Evolutionary conservation across 305 asterid species (phyloP).

Genomic region (Salvia sclarea): DNA sequence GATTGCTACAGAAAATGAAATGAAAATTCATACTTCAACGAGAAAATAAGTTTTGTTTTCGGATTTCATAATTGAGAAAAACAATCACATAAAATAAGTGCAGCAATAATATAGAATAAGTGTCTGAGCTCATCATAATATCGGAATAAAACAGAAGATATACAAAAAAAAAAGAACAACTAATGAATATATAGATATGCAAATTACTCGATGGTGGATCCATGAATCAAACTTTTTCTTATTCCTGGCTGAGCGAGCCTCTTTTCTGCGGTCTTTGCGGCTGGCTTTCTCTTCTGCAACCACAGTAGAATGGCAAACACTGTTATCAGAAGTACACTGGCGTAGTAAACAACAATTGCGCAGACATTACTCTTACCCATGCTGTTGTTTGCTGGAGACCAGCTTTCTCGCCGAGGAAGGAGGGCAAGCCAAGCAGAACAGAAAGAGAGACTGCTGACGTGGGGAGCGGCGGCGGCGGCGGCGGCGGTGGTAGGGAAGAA

Average conservation of each 20-base stretch:
- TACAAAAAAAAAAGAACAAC: neutral
- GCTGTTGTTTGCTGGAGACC: neutral
- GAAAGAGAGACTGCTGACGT: neutral
- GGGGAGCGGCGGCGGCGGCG: neutral
- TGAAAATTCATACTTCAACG: neutral
- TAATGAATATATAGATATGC: neutral
- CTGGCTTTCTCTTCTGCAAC: constrained; percentile 28
- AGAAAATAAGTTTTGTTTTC: too few species aligned
- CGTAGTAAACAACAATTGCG: neutral
- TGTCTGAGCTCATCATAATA: neutral
- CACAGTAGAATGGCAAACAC: neutral
- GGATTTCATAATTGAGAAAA: neutral
- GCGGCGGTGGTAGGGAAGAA: neutral
- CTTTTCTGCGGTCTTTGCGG: constrained; percentile 64
- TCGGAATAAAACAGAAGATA: neutral
- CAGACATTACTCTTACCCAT: constrained; percentile 25
- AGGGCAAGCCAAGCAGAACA: neutral
- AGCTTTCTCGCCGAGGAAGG: neutral
- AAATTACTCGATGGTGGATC: constrained; percentile 58
- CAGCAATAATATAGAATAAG: neutral
- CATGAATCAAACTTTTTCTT: constrained; percentile 65
- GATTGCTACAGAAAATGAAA: constrained; percentile 34
- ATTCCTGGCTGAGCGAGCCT: constrained; percentile 56
- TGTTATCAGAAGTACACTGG: neutral
- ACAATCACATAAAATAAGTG: neutral